Evolutionary conservation across 1,139 yeast genomes (phyloP), one percentile per base, ranked within the genome.

Genomic region (Candida sanyaensis): DNA sequence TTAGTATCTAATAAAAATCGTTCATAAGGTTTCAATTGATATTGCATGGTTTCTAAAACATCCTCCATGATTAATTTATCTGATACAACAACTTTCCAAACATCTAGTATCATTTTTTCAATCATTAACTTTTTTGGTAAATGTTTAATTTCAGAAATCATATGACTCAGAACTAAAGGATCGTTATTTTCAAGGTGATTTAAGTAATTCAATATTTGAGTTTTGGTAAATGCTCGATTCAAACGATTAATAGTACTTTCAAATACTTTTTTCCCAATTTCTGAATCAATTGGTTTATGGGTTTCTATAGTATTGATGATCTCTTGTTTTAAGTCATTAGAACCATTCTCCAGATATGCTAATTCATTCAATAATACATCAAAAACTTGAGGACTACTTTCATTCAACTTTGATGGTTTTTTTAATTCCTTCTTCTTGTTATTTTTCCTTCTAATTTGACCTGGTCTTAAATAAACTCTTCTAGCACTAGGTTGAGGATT

Each of bases 31-130:
- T 30, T 44, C 13, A 50, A 34, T n/a, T n/a, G 31, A 12, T 46
- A n/a, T 17, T 31, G 31, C 23, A 40, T 27, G 6, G 21, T 75
- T 5, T 67, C 60, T 28, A 75, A 63, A 26, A 75, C 65, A 49
- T 77, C 82, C 6, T 71, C 71, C 27, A 68, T 65, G 1, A 69
- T 56, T 11, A 69, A 53, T 32, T 64, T 56, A 11, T 65, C 62
- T 1, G 70, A 58, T 37, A 58, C 58, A n/a, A 49, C 51, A 1
- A 77, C 53, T 4, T 62, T 55, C 85, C 85, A 81, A 8, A 70
- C 55, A 11, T 67, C 62, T 8, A 56, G 50, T 33, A 79, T 51
- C 17, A 80, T 73, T 2, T 47, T 50, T 9, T 59, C 42, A 9
- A 58, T 44, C 33, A 63, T 46, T n/a, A 49, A 45, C 6, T 45